phyloP scores from a whole-genome alignment of 2,329 filamentous ascomycete genomes.

The Penicillium sp. region DNA sequence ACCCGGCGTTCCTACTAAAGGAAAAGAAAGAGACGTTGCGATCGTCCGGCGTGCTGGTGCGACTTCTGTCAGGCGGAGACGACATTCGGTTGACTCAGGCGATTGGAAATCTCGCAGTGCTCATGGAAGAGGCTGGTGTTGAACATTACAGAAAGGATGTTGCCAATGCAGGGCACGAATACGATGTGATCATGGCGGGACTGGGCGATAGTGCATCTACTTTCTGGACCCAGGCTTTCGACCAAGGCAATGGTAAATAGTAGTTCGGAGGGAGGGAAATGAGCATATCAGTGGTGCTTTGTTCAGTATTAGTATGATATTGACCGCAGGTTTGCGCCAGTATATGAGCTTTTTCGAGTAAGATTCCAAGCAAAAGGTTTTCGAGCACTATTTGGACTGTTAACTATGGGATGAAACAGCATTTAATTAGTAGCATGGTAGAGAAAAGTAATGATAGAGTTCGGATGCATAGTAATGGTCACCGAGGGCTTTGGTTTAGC shows the following conservation, averaged over 20 bases:
- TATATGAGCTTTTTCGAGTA: too few relatives aligned
- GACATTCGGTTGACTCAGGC: neutral
- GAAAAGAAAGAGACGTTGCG: neutral
- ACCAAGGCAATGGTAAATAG: neutral
- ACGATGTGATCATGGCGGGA: neutral
- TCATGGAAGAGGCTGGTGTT: neutral
- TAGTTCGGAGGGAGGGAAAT: too few relatives aligned
- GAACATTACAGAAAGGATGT: neutral
- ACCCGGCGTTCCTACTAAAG: neutral
- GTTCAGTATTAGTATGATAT: too few relatives aligned
- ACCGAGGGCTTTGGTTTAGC: too few relatives aligned
- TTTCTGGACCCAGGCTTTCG: neutral
- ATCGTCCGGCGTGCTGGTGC: neutral
- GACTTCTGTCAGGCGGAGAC: neutral
- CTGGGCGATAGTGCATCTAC: neutral
- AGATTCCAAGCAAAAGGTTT: too few relatives aligned
- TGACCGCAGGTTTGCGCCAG: too few relatives aligned
- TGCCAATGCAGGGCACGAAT: neutral
- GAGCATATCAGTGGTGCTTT: too few relatives aligned
- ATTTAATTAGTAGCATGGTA: too few relatives aligned
- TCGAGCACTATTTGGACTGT: too few relatives aligned
- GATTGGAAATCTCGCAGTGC: neutral
- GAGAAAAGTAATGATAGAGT: too few relatives aligned
- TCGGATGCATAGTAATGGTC: too few relatives aligned
- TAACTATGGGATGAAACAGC: too few relatives aligned